Conservation (phyloP, 306 rosid species). For the Geum urbanum region DNA sequence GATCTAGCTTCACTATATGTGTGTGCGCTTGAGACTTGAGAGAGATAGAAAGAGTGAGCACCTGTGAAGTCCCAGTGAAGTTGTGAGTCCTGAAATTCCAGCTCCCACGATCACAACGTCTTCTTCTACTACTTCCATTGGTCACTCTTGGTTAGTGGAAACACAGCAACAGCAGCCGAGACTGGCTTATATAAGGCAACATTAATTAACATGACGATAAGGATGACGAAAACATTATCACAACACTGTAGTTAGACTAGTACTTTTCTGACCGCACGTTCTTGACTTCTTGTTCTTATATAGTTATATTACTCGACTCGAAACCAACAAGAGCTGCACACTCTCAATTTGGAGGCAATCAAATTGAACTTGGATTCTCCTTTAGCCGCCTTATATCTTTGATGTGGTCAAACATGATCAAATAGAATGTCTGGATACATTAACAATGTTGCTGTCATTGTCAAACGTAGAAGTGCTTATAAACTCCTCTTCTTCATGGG, state of each 20-base stretch:
- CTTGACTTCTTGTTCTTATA: background rate
- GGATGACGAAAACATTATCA: background rate
- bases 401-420: no score
- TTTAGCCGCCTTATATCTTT: no score
- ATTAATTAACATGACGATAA: background rate
- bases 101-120: constrained; percentile 80
- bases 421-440: no score
- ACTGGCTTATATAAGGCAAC: no score
- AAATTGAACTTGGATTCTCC: background rate
- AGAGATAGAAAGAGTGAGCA: background rate
- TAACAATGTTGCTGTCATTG: no score
- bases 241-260: background rate
- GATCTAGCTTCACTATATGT: background rate
- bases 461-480: no score
- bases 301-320: no score
- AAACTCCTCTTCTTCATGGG: no score
- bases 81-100: constrained; percentile 72
- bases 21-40: no score
- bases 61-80: constrained; percentile 62
- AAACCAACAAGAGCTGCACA: no score
- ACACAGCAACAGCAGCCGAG: background rate
- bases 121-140: constrained; percentile 20
- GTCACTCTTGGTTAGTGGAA: background rate
- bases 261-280: background rate
- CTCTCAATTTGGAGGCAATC: background rate